Base-by-base conservation (phyloP, 1,284 basidiomycete species). In the Hypsizygus ulmarius region DNA sequence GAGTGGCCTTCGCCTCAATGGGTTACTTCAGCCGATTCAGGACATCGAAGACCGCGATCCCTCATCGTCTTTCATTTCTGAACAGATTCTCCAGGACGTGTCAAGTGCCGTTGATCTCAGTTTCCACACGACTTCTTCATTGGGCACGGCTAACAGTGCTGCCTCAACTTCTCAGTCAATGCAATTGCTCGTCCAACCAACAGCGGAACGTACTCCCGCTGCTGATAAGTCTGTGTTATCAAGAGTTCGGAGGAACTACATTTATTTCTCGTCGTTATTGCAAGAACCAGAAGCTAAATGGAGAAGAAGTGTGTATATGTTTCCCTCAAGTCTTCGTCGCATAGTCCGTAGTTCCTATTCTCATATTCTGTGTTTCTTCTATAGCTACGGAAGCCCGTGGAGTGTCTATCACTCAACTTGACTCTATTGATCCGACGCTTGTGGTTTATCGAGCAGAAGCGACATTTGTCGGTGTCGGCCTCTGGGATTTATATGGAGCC, bases 261-360 rank as follows among this genome's bases (percentile, higher is more conserved):
- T 98, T 51, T 96, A 99, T 67, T 99, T 99, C 65, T 96, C 95
- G 1, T 97, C 95, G 0, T 74, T 99, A 15, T 70, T 99, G 34
- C 97, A 99, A 67, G 97, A 99, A 63, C 97, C 97, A 0, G 95
- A 98, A 65, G 93, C 93, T 1, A 99, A 99, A 67, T 99, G 97
- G 97, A 87, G 84, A 64, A 73, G 82, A 61, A 89, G 86, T 89
- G 66, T 59, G 81, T 72, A n/a, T 42, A 21, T 27, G 38, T 29
- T 45, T 40, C 37, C 30, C 45, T 38, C 30, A 15, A 12, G 33
- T 29, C 45, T 37, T 30, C 19, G 38, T 57, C 51, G 36, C 25
- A 47, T 44, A 41, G 36, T 34, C 52, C 35, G 44, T 46, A 39
- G 41, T 45, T 49, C n/a, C n/a, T n/a, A n/a, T n/a, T n/a, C n/a